Evolutionary conservation across 2,329 filamentous ascomycete species (phyloP).

Genomic region (Penicillium sp.): DNA sequence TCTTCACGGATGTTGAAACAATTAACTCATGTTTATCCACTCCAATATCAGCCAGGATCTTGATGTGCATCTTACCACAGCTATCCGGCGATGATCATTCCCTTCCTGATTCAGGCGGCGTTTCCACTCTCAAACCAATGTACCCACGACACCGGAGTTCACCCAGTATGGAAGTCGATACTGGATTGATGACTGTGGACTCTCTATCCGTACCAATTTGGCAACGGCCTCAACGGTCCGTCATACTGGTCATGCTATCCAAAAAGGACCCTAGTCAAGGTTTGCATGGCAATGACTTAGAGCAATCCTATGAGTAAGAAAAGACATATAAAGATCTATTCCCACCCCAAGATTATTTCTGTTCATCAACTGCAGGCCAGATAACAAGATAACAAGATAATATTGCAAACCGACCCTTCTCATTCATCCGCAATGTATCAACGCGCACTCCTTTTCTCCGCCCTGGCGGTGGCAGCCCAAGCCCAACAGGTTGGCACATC

Average conservation of each 20-base stretch:
- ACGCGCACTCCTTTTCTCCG: slow-evolving; percentile 32
- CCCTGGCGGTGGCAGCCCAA: slow-evolving; percentile 25
- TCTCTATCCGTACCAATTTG: slow-evolving; percentile 14
- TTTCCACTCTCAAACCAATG: slow-evolving; percentile 20
- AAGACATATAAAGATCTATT: slow-evolving; percentile 24
- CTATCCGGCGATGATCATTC: slow-evolving; percentile 17
- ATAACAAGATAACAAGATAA: slow-evolving; percentile 11
- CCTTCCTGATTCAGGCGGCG: slow-evolving; percentile 14
- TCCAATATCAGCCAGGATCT: slow-evolving; percentile 3
- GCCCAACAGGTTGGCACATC: slow-evolving; percentile 37
- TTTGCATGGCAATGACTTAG: slow-evolving; percentile 1
- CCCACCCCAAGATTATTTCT: slow-evolving; percentile 1
- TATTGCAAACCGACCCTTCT: slow-evolving; percentile 9
- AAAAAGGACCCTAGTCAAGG: slow-evolving; percentile 5
- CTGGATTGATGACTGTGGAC: slow-evolving; percentile 11
- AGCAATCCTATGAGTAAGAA: not conserved
- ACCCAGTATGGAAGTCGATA: slow-evolving; percentile 15
- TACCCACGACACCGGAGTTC: slow-evolving; percentile 8
- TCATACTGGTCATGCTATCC: slow-evolving; percentile 6
- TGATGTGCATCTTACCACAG: not conserved
- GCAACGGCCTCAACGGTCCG: slow-evolving; percentile 22
- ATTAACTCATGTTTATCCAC: slow-evolving; percentile 6
- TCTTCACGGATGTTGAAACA: slow-evolving; percentile 12
- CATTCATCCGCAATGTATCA: slow-evolving; percentile 28
- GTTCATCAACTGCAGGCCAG: slow-evolving; percentile 31